Base-by-base conservation (phyloP, 495 filamentous ascomycete species). In the Aspergillus ellipticus region DNA sequence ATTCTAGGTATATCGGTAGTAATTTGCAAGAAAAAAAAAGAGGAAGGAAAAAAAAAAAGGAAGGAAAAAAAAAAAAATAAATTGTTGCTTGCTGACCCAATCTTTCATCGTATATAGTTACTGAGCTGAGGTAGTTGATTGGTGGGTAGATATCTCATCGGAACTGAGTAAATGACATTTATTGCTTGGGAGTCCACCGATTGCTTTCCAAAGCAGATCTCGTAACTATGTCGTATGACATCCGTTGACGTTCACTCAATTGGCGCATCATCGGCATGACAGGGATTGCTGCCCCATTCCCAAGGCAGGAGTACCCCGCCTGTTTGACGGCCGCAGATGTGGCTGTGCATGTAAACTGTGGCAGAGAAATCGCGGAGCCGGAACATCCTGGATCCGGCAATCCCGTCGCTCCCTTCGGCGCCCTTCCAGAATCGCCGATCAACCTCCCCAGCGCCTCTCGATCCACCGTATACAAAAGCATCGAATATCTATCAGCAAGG, bases 221-320 rank as follows among this genome's bases (percentile, higher is more conserved):
- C n/a, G n/a, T n/a, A n/a, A n/a, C n/a, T n/a, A n/a, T n/a, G n/a
- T n/a, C n/a, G n/a, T n/a, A n/a, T n/a, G n/a, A n/a, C n/a, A n/a
- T n/a, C n/a, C n/a, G n/a, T n/a, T n/a, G n/a, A n/a, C n/a, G n/a
- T n/a, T n/a, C n/a, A n/a, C n/a, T n/a, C n/a, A n/a, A n/a, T n/a
- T n/a, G n/a, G n/a, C n/a, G n/a, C n/a, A n/a, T n/a, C n/a, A n/a
- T n/a, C n/a, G n/a, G n/a, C n/a, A n/a, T n/a, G n/a, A n/a, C n/a
- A n/a, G n/a, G n/a, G n/a, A n/a, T n/a, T n/a, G 59, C 97, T 87
- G 4, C 92, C 93, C 10, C 82, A 81, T 26, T 79, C 79, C 92
- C 93, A 97, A 31, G 28, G 10, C 5, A 31, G 28, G 10, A 10
- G 10, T 31, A 31, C 28, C 28, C 28, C 28, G 28, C 28, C 28